These are phyloP conservation scores for Pisolithus tinctorius DNA, from an alignment of 768 basidiomycete genomes.

Conservation along the genomic window DNA sequence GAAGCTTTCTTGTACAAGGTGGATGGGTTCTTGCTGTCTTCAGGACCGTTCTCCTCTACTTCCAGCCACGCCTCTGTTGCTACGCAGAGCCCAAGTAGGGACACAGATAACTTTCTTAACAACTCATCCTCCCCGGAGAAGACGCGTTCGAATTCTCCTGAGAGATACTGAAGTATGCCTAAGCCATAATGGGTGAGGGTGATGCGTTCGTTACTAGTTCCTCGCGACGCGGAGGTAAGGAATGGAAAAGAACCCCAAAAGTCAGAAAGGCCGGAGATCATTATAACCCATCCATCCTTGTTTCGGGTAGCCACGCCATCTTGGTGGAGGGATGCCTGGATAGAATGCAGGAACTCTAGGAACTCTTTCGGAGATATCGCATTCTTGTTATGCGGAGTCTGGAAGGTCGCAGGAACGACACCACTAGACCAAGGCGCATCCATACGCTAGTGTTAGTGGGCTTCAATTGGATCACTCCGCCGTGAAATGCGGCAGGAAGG, in stretches of 20 bases:
- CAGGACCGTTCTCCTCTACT: slow-evolving; percentile 31
- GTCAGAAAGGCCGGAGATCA: slow-evolving; percentile 47
- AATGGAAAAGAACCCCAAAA: slow-evolving; percentile 51
- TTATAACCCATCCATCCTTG: slow-evolving; percentile 40
- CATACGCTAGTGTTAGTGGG: slow-evolving; percentile 14
- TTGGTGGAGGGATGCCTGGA: slow-evolving; percentile 32
- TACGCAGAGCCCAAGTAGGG: slow-evolving; percentile 47
- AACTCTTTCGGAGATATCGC: slow-evolving; percentile 32
- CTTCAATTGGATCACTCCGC: not conserved
- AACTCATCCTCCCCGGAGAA: slow-evolving; percentile 40
- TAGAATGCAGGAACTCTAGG: slow-evolving; percentile 35
- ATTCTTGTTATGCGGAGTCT: slow-evolving; percentile 21
- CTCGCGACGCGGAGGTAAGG: slow-evolving; percentile 45
- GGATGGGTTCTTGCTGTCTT: slow-evolving; percentile 38
- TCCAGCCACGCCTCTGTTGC: slow-evolving; percentile 57
- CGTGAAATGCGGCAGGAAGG: slow-evolving; percentile 9
- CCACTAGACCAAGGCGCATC: slow-evolving; percentile 18
- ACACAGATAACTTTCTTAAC: slow-evolving; percentile 42
- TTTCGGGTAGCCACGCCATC: slow-evolving; percentile 28
- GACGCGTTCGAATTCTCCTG: slow-evolving; percentile 45
- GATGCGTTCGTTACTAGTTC: slow-evolving; percentile 50
- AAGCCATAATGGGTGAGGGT: slow-evolving; percentile 48
- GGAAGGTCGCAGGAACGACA: slow-evolving; percentile 24
- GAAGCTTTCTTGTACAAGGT: slow-evolving; percentile 43
- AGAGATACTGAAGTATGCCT: slow-evolving; percentile 46